Conservation (phyloP, 371 early-diverging fungal species). For the Saksenaea oblongispora region DNA sequence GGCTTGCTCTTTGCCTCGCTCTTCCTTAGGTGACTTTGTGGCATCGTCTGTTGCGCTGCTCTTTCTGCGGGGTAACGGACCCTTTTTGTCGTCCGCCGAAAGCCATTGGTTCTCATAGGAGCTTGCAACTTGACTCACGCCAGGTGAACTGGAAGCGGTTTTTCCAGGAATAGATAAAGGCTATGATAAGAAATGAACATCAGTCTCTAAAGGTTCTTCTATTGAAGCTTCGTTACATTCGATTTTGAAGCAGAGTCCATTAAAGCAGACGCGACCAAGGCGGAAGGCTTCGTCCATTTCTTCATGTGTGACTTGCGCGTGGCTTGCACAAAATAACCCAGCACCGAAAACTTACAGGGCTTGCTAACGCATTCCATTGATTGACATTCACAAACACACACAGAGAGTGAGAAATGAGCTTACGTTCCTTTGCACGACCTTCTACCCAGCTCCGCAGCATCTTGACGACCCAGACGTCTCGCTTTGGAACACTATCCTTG, state of each 20-base stretch:
- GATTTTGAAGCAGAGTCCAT: background rate
- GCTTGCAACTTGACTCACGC: background rate
- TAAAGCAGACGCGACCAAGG: background rate
- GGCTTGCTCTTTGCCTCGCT: conserved; percentile 13
- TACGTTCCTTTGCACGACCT: background rate
- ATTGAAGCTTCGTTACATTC: background rate
- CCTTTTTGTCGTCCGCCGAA: background rate
- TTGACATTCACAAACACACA: background rate
- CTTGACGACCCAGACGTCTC: background rate
- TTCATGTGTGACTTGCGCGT: background rate
- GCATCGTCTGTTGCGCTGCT: conserved; percentile 1
- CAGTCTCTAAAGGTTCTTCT: background rate
- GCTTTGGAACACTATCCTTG: conserved; percentile 5
- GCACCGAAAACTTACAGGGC: background rate
- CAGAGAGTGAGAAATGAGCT: background rate
- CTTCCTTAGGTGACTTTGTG: conserved; percentile 9
- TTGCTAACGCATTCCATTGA: background rate
- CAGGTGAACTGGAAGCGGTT: background rate
- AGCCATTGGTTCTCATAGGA: conserved; percentile 13
- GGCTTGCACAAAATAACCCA: conserved; percentile 1
- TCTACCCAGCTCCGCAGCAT: background rate
- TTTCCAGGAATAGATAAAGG: background rate
- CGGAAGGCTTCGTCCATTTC: background rate
- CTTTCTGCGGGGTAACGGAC: background rate
- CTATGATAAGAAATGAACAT: background rate